Base-by-base conservation (phyloP, 1,284 basidiomycete species). In the Trichosporon asahii region DNA sequence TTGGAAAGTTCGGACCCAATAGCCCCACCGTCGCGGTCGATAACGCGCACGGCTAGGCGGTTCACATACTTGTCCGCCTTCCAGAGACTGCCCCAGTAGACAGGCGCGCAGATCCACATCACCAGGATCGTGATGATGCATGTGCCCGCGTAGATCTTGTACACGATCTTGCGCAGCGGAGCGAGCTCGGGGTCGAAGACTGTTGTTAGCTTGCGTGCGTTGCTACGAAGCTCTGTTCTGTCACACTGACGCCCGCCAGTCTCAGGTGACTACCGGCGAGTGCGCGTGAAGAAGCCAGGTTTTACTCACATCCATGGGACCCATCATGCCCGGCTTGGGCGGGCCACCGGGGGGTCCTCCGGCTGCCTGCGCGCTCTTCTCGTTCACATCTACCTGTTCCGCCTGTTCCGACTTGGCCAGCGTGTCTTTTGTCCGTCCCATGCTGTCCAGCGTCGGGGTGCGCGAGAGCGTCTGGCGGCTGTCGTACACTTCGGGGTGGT, bases 61-160 rank as follows among this genome's bases (percentile, higher is more conserved):
- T 83, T 77, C 2, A 83, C 84, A 70, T 81, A 83, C 9, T 67
- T 55, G 66, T 81, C 77, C 7, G 79, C 67, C 69, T 80, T 77
- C 80, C 80, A 83, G 15, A 82, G 73, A 80, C 85, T 85, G 21
- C 85, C 86, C 85, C 85, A 87, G 75, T 86, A 86, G 4, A 82
- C 44, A 5, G 81, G 79, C 1, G 79, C 73, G 69, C 77, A 79
- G 11, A 73, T 18, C 82, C 82, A 83, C 76, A 82, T 80, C 73
- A 82, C 68, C 8, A 82, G 23, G 31, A 75, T 78, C 29, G 73
- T 77, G 40, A 82, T 66, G 12, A 79, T 70, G 35, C 73, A 35
- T 4, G 76, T 74, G 14, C 66, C 66, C 1, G 68, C 71, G 7
- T 82, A 68, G 60, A 82, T 79, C 72, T 83, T 81, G 68, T 78